Evolutionary conservation across 495 filamentous ascomycete species (phyloP).

Genomic region (Trichoderma parareesei): DNA sequence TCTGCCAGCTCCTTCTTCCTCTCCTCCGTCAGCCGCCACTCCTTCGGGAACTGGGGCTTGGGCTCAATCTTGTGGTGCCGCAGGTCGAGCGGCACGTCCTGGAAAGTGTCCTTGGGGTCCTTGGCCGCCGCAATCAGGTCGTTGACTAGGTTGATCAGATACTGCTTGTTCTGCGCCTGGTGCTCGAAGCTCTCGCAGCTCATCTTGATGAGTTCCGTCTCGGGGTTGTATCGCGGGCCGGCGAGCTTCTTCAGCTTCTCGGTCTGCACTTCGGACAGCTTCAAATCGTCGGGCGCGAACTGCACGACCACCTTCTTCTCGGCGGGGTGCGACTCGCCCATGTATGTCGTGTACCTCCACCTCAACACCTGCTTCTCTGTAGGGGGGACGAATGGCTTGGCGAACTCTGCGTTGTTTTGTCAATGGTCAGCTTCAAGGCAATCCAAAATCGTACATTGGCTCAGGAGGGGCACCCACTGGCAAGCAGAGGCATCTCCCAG

Average conservation of each 20-base stretch:
- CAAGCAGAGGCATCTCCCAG: constrained; percentile 93
- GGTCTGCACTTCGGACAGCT: constrained; percentile 57
- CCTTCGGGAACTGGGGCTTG: constrained; percentile 65
- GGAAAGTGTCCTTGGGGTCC: constrained; percentile 70
- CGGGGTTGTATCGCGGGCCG: constrained; percentile 84
- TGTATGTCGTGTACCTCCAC: constrained; percentile 95
- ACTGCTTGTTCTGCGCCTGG: constrained; percentile 92
- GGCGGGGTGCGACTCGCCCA: constrained; percentile 89
- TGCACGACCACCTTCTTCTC: constrained; percentile 90
- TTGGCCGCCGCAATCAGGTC: constrained; percentile 67
- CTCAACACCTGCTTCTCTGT: constrained; percentile 58
- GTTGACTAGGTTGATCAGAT: constrained; percentile 70
- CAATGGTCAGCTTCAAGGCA: not conserved
- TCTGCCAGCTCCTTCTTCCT: constrained; percentile 56
- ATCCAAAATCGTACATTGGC: not conserved
- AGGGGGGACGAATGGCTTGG: constrained; percentile 71
- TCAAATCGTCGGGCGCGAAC: constrained; percentile 61
- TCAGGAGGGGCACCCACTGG: constrained; percentile 49
- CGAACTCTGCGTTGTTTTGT: constrained; percentile 52
- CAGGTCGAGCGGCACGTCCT: constrained; percentile 83
- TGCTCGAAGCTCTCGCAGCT: constrained; percentile 81
- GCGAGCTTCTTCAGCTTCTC: constrained; percentile 80
- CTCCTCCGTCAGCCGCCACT: constrained; percentile 70
- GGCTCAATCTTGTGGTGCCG: constrained; percentile 71
- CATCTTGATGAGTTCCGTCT: constrained; percentile 78